Evolutionary conservation across 306 rosid species (phyloP).

Genomic region (Fagus crenata): DNA sequence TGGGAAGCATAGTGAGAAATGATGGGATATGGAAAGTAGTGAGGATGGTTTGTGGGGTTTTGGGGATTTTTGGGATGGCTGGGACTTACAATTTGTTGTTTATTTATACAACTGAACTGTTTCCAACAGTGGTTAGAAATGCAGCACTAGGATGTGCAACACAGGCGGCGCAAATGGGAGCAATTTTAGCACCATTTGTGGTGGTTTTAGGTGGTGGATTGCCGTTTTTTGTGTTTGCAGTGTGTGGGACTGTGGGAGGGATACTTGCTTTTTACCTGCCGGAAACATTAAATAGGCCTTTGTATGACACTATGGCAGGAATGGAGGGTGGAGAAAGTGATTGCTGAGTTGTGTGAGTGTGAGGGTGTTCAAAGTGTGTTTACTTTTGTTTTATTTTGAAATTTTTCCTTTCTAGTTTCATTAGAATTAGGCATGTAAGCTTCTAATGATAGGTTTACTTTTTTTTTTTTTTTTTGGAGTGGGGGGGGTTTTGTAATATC

Average conservation of each 20-base stretch:
- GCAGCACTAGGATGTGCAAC: conserved; percentile 71
- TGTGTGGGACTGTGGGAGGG: conserved; percentile 70
- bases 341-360: background rate
- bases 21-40: conserved; percentile 52
- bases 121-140: conserved; percentile 88
- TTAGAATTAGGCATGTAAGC: background rate
- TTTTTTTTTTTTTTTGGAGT: background rate
- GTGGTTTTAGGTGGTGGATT: conserved; percentile 73
- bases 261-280: conserved; percentile 70
- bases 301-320: conserved; percentile 77
- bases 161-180: conserved; percentile 87
- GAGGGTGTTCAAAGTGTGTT: background rate
- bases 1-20: conserved; percentile 45
- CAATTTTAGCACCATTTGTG: conserved; percentile 77
- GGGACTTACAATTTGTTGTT: conserved; percentile 82
- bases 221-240: conserved; percentile 68
- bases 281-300: conserved; percentile 74
- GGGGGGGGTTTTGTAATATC: background rate
- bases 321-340: conserved; percentile 47
- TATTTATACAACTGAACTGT: conserved; percentile 76
- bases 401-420: background rate
- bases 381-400: no score
- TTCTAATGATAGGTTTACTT: background rate
- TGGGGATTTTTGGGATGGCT: conserved; percentile 90
- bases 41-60: conserved; percentile 65